Conservation (phyloP, 176 grass and related monocot species). For the Raddia guianensis region DNA sequence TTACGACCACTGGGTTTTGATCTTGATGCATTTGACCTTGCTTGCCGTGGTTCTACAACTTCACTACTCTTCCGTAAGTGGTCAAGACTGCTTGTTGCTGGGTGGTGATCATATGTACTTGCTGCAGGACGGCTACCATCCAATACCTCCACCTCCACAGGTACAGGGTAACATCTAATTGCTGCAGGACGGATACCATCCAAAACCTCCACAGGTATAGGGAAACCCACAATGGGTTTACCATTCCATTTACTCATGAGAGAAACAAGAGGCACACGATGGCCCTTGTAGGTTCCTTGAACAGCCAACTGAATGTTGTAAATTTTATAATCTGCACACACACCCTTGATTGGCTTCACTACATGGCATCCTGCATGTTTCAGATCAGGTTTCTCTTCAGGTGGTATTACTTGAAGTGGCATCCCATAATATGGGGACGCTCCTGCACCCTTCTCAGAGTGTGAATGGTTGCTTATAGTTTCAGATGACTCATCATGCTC, state of each 20-base stretch:
- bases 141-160: slow-evolving; percentile 55
- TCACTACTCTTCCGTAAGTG: slow-evolving; percentile 55
- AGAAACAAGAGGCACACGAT: slow-evolving; percentile 80
- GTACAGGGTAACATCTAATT: slow-evolving; percentile 50
- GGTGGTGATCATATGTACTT: slow-evolving; percentile 39
- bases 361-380: slow-evolving; percentile 41
- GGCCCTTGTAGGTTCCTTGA: slow-evolving; percentile 71
- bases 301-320: slow-evolving; percentile 83
- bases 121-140: slow-evolving; percentile 53
- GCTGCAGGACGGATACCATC: slow-evolving; percentile 49
- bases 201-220: slow-evolving; percentile 65
- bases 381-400: slow-evolving; percentile 41
- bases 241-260: slow-evolving; percentile 93
- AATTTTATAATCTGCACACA: slow-evolving; percentile 43
- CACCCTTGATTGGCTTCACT: slow-evolving; percentile 64
- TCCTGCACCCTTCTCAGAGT: slow-evolving; percentile 43
- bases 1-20: slow-evolving; percentile 42
- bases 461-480: slow-evolving; percentile 54
- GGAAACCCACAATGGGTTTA: slow-evolving; percentile 84
- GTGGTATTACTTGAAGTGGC: slow-evolving; percentile 45
- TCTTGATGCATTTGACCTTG: slow-evolving; percentile 54
- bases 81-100: slow-evolving; percentile 50
- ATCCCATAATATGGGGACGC: slow-evolving; percentile 35
- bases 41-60: slow-evolving; percentile 36
- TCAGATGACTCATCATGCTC: slow-evolving; percentile 53